A percentile compares a stretch with the other conserved stretches of the same genome.
These are phyloP conservation scores for Capronia coronata DNA, from an alignment of 2,329 filamentous ascomycete species.

Conservation along the genomic window DNA sequence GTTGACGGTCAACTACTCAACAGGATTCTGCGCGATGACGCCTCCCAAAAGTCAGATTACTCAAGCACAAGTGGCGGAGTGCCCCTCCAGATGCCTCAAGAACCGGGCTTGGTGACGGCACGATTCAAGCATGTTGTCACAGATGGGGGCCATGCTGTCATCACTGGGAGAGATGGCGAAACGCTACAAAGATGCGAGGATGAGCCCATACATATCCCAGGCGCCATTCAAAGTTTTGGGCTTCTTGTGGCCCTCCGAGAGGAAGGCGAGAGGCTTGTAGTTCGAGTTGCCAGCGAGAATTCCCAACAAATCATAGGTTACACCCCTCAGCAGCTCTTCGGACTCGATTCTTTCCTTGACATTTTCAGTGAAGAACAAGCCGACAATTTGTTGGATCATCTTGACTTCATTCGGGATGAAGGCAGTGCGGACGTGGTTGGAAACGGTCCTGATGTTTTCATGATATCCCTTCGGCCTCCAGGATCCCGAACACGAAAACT, in stretches of 20 bases:
- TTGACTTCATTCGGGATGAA: slow-evolving; percentile 82
- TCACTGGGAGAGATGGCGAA: slow-evolving; percentile 68
- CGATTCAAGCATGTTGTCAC: slow-evolving; percentile 74
- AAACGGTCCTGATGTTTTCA: slow-evolving; percentile 82
- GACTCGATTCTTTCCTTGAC: slow-evolving; percentile 68
- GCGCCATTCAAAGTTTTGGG: slow-evolving; percentile 74
- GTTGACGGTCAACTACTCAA: slow-evolving; percentile 7
- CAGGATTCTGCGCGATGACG: slow-evolving; percentile 12
- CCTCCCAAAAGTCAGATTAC: slow-evolving; percentile 15
- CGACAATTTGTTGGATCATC: slow-evolving; percentile 75
- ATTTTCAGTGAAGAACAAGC: slow-evolving; percentile 77
- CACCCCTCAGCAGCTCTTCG: slow-evolving; percentile 68
- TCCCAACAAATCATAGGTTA: slow-evolving; percentile 68
- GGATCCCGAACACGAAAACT: slow-evolving; percentile 57
- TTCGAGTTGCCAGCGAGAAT: slow-evolving; percentile 76
- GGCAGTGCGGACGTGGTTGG: slow-evolving; percentile 61
- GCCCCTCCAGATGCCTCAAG: slow-evolving; percentile 6
- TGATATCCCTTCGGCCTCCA: slow-evolving; percentile 61
- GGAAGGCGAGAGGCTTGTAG: slow-evolving; percentile 62
- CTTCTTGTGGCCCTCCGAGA: slow-evolving; percentile 68
- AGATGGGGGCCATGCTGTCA: slow-evolving; percentile 71
- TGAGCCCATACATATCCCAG: slow-evolving; percentile 82
- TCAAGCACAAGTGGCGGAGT: slow-evolving; percentile 21
- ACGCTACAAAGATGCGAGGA: slow-evolving; percentile 77
- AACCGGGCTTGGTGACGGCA: slow-evolving; percentile 53